These are phyloP conservation scores for Cardamine chenopodiifolia DNA, from an alignment of 345 rosid species.

Conservation along the genomic window DNA sequence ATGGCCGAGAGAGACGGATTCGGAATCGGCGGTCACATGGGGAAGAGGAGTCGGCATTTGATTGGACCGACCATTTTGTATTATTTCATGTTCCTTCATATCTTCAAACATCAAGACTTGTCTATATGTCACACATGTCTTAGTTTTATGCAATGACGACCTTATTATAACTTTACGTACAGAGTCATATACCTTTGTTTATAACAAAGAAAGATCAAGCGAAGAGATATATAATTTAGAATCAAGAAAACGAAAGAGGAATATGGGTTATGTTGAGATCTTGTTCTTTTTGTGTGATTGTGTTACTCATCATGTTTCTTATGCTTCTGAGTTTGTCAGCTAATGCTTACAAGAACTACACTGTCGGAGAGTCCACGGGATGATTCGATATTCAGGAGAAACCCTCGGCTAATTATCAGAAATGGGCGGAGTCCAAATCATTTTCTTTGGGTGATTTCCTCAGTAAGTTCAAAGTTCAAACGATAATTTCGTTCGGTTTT, in stretches of 20 bases:
- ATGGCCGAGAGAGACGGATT: slow-evolving; percentile 73
- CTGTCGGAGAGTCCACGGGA: slow-evolving; percentile 81
- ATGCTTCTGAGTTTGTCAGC: slow-evolving; percentile 38
- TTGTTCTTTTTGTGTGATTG: slow-evolving; percentile 15
- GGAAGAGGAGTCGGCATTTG: slow-evolving; percentile 1
- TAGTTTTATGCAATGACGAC: slow-evolving; percentile 17
- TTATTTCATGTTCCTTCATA: slow-evolving; percentile 27
- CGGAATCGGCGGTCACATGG: slow-evolving; percentile 44
- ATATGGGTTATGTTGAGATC: slow-evolving; percentile 19
- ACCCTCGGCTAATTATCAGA: slow-evolving; percentile 65
- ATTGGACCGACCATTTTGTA: slow-evolving; percentile 38
- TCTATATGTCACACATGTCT: slow-evolving; percentile 35
- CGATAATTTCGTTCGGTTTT: neutral
- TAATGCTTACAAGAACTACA: slow-evolving; percentile 78
- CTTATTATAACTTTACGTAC: slow-evolving; percentile 27
- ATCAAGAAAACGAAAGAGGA: neutral
- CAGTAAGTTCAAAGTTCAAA: slow-evolving; percentile 62
- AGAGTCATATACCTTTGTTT: slow-evolving; percentile 15
- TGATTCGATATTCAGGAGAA: slow-evolving; percentile 64
- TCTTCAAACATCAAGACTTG: slow-evolving; percentile 33
- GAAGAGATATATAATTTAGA: neutral
- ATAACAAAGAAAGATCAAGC: slow-evolving; percentile 21
- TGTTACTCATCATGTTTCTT: slow-evolving; percentile 2
- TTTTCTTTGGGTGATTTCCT: slow-evolving; percentile 95
- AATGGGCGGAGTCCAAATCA: slow-evolving; percentile 75